These are phyloP conservation scores for Sutorius australiensis DNA, from an alignment of 768 basidiomycete genomes.

Conservation along the genomic window DNA sequence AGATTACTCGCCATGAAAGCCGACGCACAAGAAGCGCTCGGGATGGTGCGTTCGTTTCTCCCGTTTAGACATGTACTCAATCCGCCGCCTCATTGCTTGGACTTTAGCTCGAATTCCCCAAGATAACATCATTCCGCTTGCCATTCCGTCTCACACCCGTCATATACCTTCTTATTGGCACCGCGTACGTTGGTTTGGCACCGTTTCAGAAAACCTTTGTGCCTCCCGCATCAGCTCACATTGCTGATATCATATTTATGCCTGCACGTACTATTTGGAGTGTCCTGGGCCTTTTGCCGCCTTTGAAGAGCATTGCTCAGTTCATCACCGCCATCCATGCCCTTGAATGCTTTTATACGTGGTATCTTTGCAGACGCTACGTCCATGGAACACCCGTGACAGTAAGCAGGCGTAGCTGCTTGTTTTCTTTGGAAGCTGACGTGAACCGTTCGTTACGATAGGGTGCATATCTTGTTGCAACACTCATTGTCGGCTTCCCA, in stretches of 20 bases:
- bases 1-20: slow-evolving; percentile 77
- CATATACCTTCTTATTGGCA: slow-evolving; percentile 13
- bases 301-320: slow-evolving; percentile 8
- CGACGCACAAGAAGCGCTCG: slow-evolving; percentile 72
- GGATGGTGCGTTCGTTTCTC: slow-evolving; percentile 53
- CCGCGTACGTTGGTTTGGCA: slow-evolving; percentile 16
- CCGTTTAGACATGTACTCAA: background rate
- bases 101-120: slow-evolving; percentile 58
- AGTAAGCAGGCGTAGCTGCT: slow-evolving; percentile 9
- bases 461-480: slow-evolving; percentile 50
- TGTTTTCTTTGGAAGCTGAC: background rate
- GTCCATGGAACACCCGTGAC: slow-evolving; percentile 16
- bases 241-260: slow-evolving; percentile 13
- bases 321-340: slow-evolving; percentile 10
- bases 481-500: slow-evolving; percentile 53
- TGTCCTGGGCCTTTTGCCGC: slow-evolving; percentile 17
- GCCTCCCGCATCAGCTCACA: slow-evolving; percentile 12
- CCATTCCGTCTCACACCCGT: slow-evolving; percentile 34
- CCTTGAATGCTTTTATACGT: slow-evolving; percentile 28
- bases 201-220: slow-evolving; percentile 20
- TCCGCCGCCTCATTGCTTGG: background rate
- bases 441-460: slow-evolving; percentile 20
- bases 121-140: slow-evolving; percentile 53
- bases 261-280: slow-evolving; percentile 19
- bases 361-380: slow-evolving; percentile 30